Evolutionary conservation across 176 grass and related monocot species (phyloP), one percentile per base, ranked within the genome.

Genomic region (Saccharum spontaneum): DNA sequence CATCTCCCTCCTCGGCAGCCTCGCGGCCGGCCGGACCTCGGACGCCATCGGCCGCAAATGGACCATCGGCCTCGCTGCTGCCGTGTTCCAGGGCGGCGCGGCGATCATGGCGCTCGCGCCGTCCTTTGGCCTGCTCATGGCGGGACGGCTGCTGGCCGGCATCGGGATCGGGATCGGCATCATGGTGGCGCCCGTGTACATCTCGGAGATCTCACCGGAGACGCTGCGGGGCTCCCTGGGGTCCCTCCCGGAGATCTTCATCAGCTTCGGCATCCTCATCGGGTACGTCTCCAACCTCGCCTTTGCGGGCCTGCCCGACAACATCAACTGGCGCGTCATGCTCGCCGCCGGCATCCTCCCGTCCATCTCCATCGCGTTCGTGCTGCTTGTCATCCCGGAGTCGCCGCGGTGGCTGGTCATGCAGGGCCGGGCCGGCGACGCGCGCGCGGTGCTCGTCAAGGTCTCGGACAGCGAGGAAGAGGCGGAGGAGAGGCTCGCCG

Each of bases 111-210:
- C 89, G 3, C 69, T 90, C 20, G 89, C 94, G 0, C 91, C 94
- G 22, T 94, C 91, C 39, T 97, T 94, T 84, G 30, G 28, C 1
- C 14, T 71, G 8, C 89, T 97, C 54, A 97, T 97, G 87, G 62
- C 80, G 14, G 94, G 94, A 18, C 71, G 91, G 24, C 84, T 97
- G 15, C 79, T 97, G 1, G 89, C 94, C 22, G 94, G 91, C 76
- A 38, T 97, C 7, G 94, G 91, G 39, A 92, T 94, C 33, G 91
- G 91, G 2, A 90, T 90, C 54, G 94, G 94, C 20, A 73, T 94
- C 67, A 94, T 97, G 91, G 85, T 97, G 33, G 91, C 94, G 14
- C 94, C 94, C 0, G 87, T 94, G 8, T 97, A 97, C 80, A 97
- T 97, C 60, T 80, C 89, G 0, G 91, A 94, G 88, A 97, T 97